These are phyloP conservation scores for Haberlea rhodopensis DNA, from an alignment of 257 asterid species.

Conservation along the genomic window DNA sequence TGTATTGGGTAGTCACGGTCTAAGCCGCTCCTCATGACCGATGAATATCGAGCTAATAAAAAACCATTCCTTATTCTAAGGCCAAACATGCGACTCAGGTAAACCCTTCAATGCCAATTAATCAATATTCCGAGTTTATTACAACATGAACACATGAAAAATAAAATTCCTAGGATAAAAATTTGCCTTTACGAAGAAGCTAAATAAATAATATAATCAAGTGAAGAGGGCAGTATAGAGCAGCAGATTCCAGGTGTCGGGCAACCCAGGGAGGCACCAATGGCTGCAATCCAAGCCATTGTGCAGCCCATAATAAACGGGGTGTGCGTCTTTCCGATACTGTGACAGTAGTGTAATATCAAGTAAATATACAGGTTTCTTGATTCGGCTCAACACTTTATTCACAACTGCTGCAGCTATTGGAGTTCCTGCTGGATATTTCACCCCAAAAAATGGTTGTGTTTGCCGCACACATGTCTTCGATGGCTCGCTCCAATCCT, in stretches of 20 bases:
- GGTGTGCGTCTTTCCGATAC: conserved; percentile 84
- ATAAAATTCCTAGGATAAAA: no score
- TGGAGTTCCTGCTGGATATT: conserved; percentile 69
- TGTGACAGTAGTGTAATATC: conserved; percentile 76
- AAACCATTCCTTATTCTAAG: no score
- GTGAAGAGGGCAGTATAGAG: conserved; percentile 58
- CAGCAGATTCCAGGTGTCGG: conserved; percentile 87
- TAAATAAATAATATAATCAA: conserved; percentile 21
- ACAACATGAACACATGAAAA: no score
- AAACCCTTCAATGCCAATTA: no score
- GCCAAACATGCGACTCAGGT: no score
- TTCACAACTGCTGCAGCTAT: conserved; percentile 49
- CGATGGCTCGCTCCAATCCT: conserved; percentile 66
- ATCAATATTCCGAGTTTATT: no score
- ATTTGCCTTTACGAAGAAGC: conserved; percentile 1
- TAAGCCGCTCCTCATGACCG: no score
- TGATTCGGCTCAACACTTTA: conserved; percentile 73
- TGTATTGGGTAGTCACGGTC: no score
- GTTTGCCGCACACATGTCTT: conserved; percentile 66
- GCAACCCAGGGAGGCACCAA: conserved; percentile 97
- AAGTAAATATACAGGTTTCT: conserved; percentile 69
- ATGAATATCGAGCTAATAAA: no score
- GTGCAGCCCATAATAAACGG: conserved; percentile 53
- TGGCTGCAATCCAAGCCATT: conserved; percentile 86
- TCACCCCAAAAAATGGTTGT: conserved; percentile 53